A percentile compares a stretch with the other conserved stretches of the same genome.
phyloP scores from a whole-genome alignment of 495 filamentous ascomycete genomes.

The Antarctomyces pellizariae region DNA sequence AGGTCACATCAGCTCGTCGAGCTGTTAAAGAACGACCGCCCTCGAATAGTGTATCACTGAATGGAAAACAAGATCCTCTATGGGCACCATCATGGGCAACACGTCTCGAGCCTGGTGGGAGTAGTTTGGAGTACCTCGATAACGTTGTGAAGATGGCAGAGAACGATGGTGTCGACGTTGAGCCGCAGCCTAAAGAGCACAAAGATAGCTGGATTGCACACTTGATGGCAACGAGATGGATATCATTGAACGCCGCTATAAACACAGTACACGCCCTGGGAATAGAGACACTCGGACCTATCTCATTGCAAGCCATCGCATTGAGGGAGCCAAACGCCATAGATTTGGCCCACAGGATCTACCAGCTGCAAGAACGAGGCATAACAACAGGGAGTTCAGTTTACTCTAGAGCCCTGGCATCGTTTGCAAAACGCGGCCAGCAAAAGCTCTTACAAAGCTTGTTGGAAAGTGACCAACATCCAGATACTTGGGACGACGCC shows the following conservation, averaged over 20 bases:
- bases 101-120: no score
- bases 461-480: conserved; percentile 48
- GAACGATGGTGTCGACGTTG: not conserved
- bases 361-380: conserved; percentile 27
- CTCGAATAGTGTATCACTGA: no score
- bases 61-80: no score
- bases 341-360: conserved; percentile 29
- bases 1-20: no score
- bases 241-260: conserved; percentile 40
- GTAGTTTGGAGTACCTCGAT: conserved; percentile 10
- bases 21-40: no score
- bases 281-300: conserved; percentile 40
- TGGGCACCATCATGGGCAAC: no score
- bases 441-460: conserved; percentile 32
- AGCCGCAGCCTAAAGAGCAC: conserved; percentile 14
- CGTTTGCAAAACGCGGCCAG: conserved; percentile 30
- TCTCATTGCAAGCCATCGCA: conserved; percentile 48
- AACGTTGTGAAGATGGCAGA: no score
- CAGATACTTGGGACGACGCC: conserved; percentile 43
- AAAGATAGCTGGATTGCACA: conserved; percentile 44
- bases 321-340: conserved; percentile 28
- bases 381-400: conserved; percentile 34
- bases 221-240: conserved; percentile 44
- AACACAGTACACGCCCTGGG: conserved; percentile 38
- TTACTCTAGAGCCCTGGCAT: conserved; percentile 33